These are phyloP conservation scores for Lathyrus tuberosus DNA, from an alignment of 306 rosid species.

Conservation along the genomic window DNA sequence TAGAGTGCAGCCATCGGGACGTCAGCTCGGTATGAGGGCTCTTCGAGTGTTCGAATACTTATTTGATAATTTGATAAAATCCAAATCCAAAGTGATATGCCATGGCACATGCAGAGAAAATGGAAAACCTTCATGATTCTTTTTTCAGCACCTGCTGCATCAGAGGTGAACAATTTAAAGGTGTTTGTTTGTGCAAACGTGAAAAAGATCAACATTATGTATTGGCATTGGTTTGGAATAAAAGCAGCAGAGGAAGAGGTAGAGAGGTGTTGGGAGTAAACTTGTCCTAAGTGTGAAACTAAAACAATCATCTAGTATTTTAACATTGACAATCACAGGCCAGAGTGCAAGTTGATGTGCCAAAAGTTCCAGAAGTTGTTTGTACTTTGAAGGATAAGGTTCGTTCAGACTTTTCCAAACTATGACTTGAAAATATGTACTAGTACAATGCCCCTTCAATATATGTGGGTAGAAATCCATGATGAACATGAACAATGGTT, in stretches of 20 bases:
- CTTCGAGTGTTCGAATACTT: neutral
- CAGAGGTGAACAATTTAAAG: too few species aligned
- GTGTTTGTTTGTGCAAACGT: too few species aligned
- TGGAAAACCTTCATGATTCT: conserved; percentile 25
- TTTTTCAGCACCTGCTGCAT: neutral
- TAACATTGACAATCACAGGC: too few species aligned
- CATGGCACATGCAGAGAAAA: conserved; percentile 38
- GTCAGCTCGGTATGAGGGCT: neutral
- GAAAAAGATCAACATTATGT: conserved; percentile 39
- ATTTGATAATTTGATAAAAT: neutral
- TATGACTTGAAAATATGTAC: conserved; percentile 14
- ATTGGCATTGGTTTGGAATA: conserved; percentile 37
- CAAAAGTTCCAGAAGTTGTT: conserved; percentile 41
- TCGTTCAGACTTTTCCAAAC: conserved; percentile 23
- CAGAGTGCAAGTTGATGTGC: conserved; percentile 37
- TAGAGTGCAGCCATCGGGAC: neutral
- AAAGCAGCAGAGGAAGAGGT: conserved; percentile 51
- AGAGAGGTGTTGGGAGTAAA: conserved; percentile 39
- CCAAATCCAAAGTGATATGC: conserved; percentile 19
- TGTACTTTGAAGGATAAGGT: conserved; percentile 64
- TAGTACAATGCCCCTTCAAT: conserved; percentile 24
- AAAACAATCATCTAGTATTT: conserved; percentile 52
- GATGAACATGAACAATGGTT: conserved; percentile 48
- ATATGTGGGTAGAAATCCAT: conserved; percentile 53
- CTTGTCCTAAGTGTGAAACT: conserved; percentile 43